A percentile compares a stretch with the other conserved stretches of the same genome.
Conservation (phyloP, 176 grass and related monocot genomes). For the Poa annua region DNA sequence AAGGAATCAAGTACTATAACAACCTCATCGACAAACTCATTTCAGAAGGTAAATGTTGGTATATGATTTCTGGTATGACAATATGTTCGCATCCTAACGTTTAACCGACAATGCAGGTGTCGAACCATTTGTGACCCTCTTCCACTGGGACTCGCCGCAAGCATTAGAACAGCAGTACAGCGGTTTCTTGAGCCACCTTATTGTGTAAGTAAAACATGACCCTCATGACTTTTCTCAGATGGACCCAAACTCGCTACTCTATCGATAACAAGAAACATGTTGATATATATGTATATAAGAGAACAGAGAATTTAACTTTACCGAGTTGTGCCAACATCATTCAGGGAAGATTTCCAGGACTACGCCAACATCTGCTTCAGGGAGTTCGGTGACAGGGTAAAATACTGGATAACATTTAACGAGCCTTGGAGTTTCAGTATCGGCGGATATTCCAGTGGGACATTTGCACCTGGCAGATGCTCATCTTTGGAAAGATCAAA, state of each 20-base stretch:
- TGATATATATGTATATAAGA: constrained; percentile 25
- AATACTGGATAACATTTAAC: constrained; percentile 90
- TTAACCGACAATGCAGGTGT: constrained; percentile 55
- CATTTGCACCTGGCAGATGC: constrained; percentile 76
- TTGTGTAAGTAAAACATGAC: constrained; percentile 68
- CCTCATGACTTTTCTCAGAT: not conserved
- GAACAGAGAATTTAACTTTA: constrained; percentile 1
- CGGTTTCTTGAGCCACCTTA: constrained; percentile 66
- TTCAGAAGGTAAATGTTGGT: constrained; percentile 54
- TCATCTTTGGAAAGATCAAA: constrained; percentile 37
- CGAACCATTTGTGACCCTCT: constrained; percentile 85
- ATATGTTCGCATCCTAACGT: constrained; percentile 7
- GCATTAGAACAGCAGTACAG: constrained; percentile 70
- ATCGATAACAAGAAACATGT: constrained; percentile 20
- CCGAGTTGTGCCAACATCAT: constrained; percentile 26
- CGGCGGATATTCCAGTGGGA: constrained; percentile 58
- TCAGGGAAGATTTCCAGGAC: constrained; percentile 72
- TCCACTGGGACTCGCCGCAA: constrained; percentile 92
- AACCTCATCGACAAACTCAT: constrained; percentile 78
- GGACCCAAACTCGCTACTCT: not conserved
- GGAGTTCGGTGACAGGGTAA: constrained; percentile 82
- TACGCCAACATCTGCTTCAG: constrained; percentile 75
- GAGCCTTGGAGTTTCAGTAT: constrained; percentile 83
- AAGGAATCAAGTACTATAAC: constrained; percentile 91
- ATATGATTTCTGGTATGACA: constrained; percentile 7